Evolutionary conservation across 306 rosid genomes (phyloP), one percentile per base, ranked within the genome.

Genomic region (Datisca glomerata): DNA sequence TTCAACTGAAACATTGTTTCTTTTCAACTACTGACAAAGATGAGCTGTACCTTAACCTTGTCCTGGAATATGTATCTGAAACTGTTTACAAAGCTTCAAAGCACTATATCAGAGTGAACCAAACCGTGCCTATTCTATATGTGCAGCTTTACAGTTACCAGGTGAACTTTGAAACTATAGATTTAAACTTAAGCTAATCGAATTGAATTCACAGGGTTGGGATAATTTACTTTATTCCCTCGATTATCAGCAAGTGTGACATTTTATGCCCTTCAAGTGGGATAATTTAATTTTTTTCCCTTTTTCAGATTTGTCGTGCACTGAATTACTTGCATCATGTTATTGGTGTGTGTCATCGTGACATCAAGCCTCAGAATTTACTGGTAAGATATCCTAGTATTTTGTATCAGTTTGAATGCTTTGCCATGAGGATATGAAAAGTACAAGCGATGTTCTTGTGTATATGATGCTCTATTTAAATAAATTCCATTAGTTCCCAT

Each of bases 1-100:
- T 79, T 45, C 75, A 62, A 45, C 71, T 86, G 52, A 82, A 51
- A 75, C 93, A 86, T 57, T 79, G 92, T 48, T 82, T 86, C 81
- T 81, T 73, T 63, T 86, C 94, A 54, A 86, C 94, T 18, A 82
- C 93, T 0, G 92, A 81, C 0, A 86, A 76, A 47, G 96, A 86
- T 2, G 94, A 86, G 71, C 58, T 81, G 41, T 86, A 86, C 72
- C 96, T 86, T 45, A 86, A 86, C 68, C 87, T 86, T 37, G 96
- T 86, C 64, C 67, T 82, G 59, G 96, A 82, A 77, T 86, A 51
- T 62, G 66, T 86, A 49, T 51, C 94, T 0, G 94, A 82, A 63
- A 86, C 96, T 49, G 78, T 86, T 36, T 86, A 82, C 65, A 66
- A 69, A 59, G 94, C 68, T 53, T 81, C 94, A 38, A 86, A 81